Base-by-base conservation (phyloP, 73 alveolate species). In the Effrenium voratum region DNA sequence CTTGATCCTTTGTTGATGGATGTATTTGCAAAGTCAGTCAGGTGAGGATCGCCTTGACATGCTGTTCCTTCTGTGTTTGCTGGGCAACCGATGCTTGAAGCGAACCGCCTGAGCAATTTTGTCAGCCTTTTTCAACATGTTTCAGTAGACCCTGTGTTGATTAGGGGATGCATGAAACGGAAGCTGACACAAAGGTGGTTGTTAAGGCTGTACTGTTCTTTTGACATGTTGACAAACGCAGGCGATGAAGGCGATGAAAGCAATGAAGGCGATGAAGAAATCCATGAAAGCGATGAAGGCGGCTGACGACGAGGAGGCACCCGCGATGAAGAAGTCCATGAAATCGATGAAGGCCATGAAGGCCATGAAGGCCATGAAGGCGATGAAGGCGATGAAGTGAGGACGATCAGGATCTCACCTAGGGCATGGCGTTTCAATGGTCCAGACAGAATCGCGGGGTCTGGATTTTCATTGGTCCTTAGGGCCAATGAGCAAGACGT, bases 191-290 rank as follows among this genome's bases (percentile, higher is more conserved):
- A 57, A 2, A 57, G 16, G 72, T 1, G 16, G 72, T 30, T 30
- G 72, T 57, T 57, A 22, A 57, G 72, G 16, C 72, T 2, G 5
- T 30, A 57, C n/a, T 30, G 3, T 1, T 30, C 72, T 22, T 30
- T 1, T 22, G 16, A 22, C n/a, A 1, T 57, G 72, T 57, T 57
- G 72, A 22, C 12, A n/a, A 55, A 12, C 68, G 22, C 12, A 55
- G 68, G 22, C 22, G 30, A 57, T 57, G 72, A 57, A 22, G n/a
- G 3, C 16, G 3, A 57, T 2, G n/a, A 57, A 75, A 50, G 85
- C 85, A 46, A 75, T 75, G 85, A 75, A 75, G 85, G 85, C 85
- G 50, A 75, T 75, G 85, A 75, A 75, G n/a, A 41, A 36, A 2
- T 30, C 32, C 72, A 57, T 57, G 72, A 34, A 63, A 40, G 77